Evolutionary conservation across 495 filamentous ascomycete species (phyloP), one percentile per base, ranked within the genome.

Genomic region (Penicillium ochrochloron): DNA sequence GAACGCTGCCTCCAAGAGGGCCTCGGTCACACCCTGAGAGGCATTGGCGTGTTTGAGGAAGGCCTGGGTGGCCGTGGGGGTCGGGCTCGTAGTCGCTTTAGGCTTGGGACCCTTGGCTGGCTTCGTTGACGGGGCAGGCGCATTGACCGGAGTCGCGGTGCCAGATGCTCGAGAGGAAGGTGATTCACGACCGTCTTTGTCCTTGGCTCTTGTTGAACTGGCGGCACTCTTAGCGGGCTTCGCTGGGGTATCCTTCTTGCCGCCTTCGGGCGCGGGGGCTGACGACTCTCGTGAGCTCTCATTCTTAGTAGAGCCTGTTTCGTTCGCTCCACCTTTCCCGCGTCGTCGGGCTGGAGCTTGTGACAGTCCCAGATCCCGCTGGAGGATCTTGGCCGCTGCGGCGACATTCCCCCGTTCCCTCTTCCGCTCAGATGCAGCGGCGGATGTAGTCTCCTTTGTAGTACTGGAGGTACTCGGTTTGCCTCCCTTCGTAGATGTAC

Each of bases 21-120:
- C 78, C 66, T 96, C 93, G 0, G 92, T 96, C 42, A 97, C 90
- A 19, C 93, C 93, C 73, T 97, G 93, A 1, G 92, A 93, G 21
- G 92, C 87, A 73, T 95, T 96, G 59, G 93, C 93, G 68, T 96
- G 93, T 71, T 97, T 97, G 68, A 97, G 82, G 72, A 97, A 97
- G n/a, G 92, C 93, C 71, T 92, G 89, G 2, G 87, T 91, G 7
- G 89, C 85, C 5, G 85, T 86, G 10, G 87, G 72, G 29, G 82
- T 57, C 9, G 80, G 68, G 27, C 70, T 57, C 10, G 73, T 60
- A 15, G 75, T 33, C 15, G 65, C 73, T 72, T 64, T 85, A 64
- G 70, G 62, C 66, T 71, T 76, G 35, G 60, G 57, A 8, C 70
- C 70, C 69, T 73, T 76, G 53, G 70, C 53, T 23, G 72, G 41